Evolutionary conservation across 768 basidiomycete species (phyloP), one percentile per base, ranked within the genome.

Genomic region (Mrakia frigida): DNA sequence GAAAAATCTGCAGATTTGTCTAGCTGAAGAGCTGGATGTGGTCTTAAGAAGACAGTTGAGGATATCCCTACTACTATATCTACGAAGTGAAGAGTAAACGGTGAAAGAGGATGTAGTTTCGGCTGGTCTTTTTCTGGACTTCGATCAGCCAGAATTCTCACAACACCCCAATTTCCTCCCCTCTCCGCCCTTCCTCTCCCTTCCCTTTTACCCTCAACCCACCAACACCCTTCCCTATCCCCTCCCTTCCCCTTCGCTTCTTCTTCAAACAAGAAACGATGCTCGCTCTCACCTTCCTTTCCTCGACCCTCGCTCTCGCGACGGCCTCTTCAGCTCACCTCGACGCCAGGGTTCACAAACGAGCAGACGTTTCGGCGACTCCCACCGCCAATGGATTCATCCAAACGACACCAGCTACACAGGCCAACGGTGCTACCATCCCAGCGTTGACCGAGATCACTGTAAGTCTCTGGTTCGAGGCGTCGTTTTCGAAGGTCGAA

Each of bases 401-500:
- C 18, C 72, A 73, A 35, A 73, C 72, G 33, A 73, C 72, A 0
- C 60, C 73, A 3, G 39, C 50, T n/a, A 11, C 33, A 23, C 73
- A 63, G 60, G 41, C 41, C 6, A 39, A 35, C 52, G 72, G 72
- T 9, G 33, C 13, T 2, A 63, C 73, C 14, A 52, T 74, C 59
- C 73, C 73, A 41, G 60, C 73, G 0, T 60, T 74, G 14, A 63
- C 59, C 0, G 60, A 74, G 60, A 43, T 74, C 23, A 74, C 73
- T 21, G 63, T 74, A 59, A 46, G 73, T 74, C 6, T 35, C 18
- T 25, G 13, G 14, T n/a, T 60, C 37, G 56, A 59, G 25, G 14
- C 21, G 16, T 5, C 31, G 35, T n/a, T 7, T 23, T 33, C 9
- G 31, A 16, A 59, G 35, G 13, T 7, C 14, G 35, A 25, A 14